phyloP scores from a whole-genome alignment of 129 eudicot species.

The Helianthus tuberosus region DNA sequence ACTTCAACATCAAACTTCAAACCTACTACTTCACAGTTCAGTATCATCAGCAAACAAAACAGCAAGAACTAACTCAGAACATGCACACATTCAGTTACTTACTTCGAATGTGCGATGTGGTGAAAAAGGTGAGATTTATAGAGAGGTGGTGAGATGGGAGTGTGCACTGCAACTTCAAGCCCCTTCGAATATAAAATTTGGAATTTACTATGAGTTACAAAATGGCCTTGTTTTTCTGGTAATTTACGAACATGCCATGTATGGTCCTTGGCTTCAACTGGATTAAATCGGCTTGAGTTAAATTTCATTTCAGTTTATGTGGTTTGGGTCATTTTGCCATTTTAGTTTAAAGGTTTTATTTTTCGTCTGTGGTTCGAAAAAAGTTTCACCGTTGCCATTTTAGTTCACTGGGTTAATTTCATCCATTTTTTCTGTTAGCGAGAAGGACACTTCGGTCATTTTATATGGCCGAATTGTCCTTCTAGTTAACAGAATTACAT shows the following conservation, averaged over 20 bases:
- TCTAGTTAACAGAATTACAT: too few relatives aligned
- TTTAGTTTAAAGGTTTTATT: too few relatives aligned
- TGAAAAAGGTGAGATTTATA: conserved; percentile 26
- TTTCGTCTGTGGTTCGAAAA: too few relatives aligned
- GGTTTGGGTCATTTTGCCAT: too few relatives aligned
- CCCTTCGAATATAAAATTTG: conserved; percentile 35
- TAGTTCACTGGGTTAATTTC: too few relatives aligned
- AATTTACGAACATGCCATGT: conserved; percentile 32
- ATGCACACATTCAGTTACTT: neutral
- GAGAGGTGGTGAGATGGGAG: conserved; percentile 21
- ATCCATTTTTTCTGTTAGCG: too few relatives aligned
- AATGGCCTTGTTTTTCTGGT: neutral
- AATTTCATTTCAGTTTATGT: too few relatives aligned
- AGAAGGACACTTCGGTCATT: too few relatives aligned
- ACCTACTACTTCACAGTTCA: conserved; percentile 1
- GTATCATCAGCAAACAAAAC: neutral
- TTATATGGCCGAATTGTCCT: too few relatives aligned
- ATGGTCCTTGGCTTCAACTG: too few relatives aligned
- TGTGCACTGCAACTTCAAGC: conserved; percentile 55
- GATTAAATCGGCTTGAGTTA: too few relatives aligned
- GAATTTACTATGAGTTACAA: neutral
- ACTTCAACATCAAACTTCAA: conserved; percentile 31
- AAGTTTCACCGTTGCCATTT: too few relatives aligned
- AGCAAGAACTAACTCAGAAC: neutral
- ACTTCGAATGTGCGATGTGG: neutral